Evolutionary conservation across 768 basidiomycete genomes (phyloP), one percentile per base, ranked within the genome.

Genomic region (Sporobolomyces pararoseus): DNA sequence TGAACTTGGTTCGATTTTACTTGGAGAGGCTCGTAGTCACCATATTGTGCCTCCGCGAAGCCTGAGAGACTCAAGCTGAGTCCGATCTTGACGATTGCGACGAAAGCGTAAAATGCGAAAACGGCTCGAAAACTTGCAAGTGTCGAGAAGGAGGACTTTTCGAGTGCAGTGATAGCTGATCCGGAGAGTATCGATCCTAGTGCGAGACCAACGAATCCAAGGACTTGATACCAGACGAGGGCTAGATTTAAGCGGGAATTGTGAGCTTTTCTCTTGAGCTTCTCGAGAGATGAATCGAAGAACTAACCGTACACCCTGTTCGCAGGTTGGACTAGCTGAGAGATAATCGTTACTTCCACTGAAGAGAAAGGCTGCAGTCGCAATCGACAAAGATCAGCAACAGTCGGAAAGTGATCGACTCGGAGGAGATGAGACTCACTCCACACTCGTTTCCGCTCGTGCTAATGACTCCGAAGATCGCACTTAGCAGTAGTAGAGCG

Each of bases 161-260:
- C 65, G 34, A 50, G 57, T 6, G 27, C 7, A 17, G 54, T 29
- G 27, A 61, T 27, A 25, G 49, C 25, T 10, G 32, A 12, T 27
- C 63, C 58, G 3, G 66, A 50, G 27, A 52, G 10, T 31, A 72
- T 19, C 10, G 63, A 63, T 10, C 71, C 71, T 17, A 60, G 3
- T 0, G 71, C 66, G 2, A 66, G 37, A 1, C 66, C 71, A n/a
- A 72, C 39, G 46, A 62, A 68, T 35, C 71, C 71, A 13, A 65
- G 29, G 1, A 72, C 23, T 25, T 68, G 66, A 49, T 68, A 69
- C 25, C 29, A 34, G 23, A 63, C 49, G 2, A 57, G 31, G 25
- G 50, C n/a, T 62, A 7, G 12, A 2, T 2, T 34, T 12, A 6
- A n/a, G 37, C 27, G 3, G 2, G 39, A 42, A 14, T 12, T 49